A percentile compares a stretch with the other conserved stretches of the same genome.
phyloP scores from a whole-genome alignment of 345 rosid species.

The Aethionema arabicum region DNA sequence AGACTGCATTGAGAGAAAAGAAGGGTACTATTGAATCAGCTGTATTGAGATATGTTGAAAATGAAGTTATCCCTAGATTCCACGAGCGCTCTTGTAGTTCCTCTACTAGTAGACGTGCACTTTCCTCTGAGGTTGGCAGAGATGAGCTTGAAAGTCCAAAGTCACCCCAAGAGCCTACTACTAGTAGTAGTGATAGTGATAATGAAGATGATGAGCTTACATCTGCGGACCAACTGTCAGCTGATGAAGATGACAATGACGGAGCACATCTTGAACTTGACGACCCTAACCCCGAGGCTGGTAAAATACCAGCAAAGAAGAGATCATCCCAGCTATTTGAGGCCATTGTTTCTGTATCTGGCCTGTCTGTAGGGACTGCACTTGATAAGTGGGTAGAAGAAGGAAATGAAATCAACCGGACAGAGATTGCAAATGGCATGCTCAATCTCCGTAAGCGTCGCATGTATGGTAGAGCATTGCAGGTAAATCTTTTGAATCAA shows the following conservation, averaged over 20 bases:
- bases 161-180: conserved; percentile 49
- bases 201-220: conserved; percentile 44
- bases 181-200: conserved; percentile 22
- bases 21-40: conserved; percentile 17
- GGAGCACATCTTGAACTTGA: conserved; percentile 49
- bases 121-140: conserved; percentile 63
- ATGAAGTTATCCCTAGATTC: conserved; percentile 31
- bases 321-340: conserved; percentile 47
- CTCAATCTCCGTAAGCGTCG: conserved; percentile 58
- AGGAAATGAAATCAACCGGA: conserved; percentile 51
- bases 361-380: conserved; percentile 40
- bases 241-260: conserved; percentile 41
- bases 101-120: conserved; percentile 32
- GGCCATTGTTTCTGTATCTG: conserved; percentile 53
- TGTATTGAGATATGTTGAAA: conserved; percentile 27
- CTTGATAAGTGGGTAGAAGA: conserved; percentile 71
- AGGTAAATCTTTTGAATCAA: conserved; percentile 45
- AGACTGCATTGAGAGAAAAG: conserved; percentile 32
- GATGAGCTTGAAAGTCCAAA: conserved; percentile 50
- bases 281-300: conserved; percentile 34
- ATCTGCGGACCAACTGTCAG: conserved; percentile 47
- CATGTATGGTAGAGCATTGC: conserved; percentile 81
- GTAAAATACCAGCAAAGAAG: conserved; percentile 24
- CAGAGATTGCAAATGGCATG: conserved; percentile 45
- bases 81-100: conserved; percentile 23